These are phyloP conservation scores for Moesziomyces globuligerus DNA, from an alignment of 1,284 basidiomycete species.

Conservation along the genomic window DNA sequence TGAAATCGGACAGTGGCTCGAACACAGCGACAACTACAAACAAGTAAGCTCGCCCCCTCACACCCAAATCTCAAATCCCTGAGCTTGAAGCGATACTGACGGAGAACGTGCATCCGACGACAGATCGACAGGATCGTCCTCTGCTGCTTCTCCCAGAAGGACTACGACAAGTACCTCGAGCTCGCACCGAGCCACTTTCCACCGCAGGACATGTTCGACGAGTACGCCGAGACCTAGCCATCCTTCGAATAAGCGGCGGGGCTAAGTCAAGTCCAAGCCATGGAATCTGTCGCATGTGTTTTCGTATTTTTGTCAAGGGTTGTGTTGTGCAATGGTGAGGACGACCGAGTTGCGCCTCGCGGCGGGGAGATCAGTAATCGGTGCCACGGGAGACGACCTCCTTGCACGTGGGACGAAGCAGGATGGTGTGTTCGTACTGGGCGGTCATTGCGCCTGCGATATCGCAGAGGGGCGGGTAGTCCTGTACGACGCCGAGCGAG, in stretches of 20 bases:
- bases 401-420: conserved; percentile 64
- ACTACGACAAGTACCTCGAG: conserved; percentile 38
- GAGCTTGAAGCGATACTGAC: no score
- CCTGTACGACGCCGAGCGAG: conserved; percentile 84
- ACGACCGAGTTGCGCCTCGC: no score
- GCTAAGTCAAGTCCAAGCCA: no score
- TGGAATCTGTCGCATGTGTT: not conserved
- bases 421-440: conserved; percentile 66
- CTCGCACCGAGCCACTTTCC: conserved; percentile 29
- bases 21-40: conserved; percentile 11
- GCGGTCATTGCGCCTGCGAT: conserved; percentile 63
- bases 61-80: not conserved
- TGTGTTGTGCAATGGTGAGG: no score
- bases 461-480: conserved; percentile 94
- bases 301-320: conserved; percentile 1
- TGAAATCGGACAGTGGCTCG: conserved; percentile 50
- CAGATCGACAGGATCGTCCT: conserved; percentile 54
- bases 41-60: conserved; percentile 17
- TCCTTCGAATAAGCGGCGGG: not conserved
- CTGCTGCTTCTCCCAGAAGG: conserved; percentile 55
- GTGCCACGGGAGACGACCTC: conserved; percentile 94
- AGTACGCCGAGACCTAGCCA: conserved; percentile 19
- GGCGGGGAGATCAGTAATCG: conserved; percentile 76
- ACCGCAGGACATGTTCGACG: conserved; percentile 23
- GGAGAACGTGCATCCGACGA: no score